Evolutionary conservation across 148 eudicot species (phyloP).

Genomic region (Euryodendron excelsum): DNA sequence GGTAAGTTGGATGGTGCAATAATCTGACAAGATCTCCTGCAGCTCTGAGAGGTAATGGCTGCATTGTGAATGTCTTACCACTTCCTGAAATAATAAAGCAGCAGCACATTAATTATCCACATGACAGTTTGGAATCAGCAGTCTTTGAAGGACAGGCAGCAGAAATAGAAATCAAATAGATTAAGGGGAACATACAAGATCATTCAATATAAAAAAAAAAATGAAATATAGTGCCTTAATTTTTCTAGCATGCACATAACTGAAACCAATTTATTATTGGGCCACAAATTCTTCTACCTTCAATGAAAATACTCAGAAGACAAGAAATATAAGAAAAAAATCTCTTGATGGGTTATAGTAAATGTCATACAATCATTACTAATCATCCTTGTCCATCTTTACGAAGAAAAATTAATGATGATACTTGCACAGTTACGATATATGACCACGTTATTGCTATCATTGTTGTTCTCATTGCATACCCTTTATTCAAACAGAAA

Average conservation of each 20-base stretch:
- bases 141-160: background rate
- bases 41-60: constrained; percentile 96
- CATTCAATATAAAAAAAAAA: background rate
- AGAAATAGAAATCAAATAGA: background rate
- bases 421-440: background rate
- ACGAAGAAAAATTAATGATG: background rate
- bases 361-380: too few species aligned
- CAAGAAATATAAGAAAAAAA: background rate
- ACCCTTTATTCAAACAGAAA: background rate
- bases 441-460: background rate
- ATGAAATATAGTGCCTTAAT: background rate
- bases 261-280: background rate
- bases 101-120: constrained; percentile 9
- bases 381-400: background rate
- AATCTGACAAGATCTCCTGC: constrained; percentile 81
- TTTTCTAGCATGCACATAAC: background rate
- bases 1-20: constrained; percentile 79
- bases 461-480: background rate
- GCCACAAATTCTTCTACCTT: background rate
- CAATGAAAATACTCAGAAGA: background rate
- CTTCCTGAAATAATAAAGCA: constrained; percentile 62
- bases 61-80: constrained; percentile 99
- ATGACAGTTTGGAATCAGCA: background rate
- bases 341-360: background rate
- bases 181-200: background rate